Base-by-base conservation (phyloP, 2,329 filamentous ascomycete species). In the Penicillium janthinellum region DNA sequence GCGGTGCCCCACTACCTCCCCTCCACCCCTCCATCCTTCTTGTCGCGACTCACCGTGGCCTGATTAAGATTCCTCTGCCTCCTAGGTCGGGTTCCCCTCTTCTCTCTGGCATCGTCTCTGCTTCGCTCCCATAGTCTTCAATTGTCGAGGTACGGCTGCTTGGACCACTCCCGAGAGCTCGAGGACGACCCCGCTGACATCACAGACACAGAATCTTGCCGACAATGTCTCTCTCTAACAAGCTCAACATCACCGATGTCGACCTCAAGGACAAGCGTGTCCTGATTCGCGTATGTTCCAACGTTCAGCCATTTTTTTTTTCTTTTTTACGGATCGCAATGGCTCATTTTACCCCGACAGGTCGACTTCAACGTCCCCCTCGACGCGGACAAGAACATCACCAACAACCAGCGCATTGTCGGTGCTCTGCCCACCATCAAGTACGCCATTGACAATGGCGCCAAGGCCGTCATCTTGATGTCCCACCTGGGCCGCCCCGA, bases 331-430 rank as follows among this genome's bases (percentile, higher is more conserved):
- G 22, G 47, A 20, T 28, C 1, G 4, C 55, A 60, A 63, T 60
- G 25, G 54, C 60, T 63, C 44, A 66, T 45, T 38, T 50, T 44
- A 54, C 20, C 20, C 15, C 41, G 8, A 45, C 38, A 96, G 93
- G 94, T 99, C 79, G 95, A 99, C 87, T 99, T 99, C 89, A 99
- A 99, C 82, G 96, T 99, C 59, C 95, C 95, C 66, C 92, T 99
- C 75, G 92, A 99, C 77, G 86, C 84, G 70, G 84, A 95, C 77
- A 96, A 92, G 83, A 93, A 96, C 58, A 87, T 99, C 79, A 98
- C 95, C 79, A 99, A 99, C 87, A 92, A 89, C 82, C 95, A 99
- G 84, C 93, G 95, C 79, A 99, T 99, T 75, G 93, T 92, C 73
- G 96, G 95, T 75, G 95, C 95, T 73, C 82, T 96, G 66, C 92